Evolutionary conservation across 257 asterid species (phyloP), one percentile per base, ranked within the genome.

Genomic region (Solanum chaucha): DNA sequence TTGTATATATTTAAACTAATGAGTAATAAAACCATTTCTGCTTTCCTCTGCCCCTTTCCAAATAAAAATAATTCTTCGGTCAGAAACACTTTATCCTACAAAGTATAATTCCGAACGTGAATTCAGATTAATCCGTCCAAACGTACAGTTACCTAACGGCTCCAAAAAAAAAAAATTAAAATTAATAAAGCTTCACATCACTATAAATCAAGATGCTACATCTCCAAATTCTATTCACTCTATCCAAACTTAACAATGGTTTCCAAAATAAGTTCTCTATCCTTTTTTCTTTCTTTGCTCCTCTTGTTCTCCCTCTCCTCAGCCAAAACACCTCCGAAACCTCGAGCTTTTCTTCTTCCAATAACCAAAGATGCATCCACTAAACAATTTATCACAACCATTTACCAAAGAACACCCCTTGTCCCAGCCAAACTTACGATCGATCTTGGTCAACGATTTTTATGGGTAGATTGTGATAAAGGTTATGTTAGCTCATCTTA

Each of bases 21-120:
- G 10, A 73, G 6, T 5, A 35, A 72, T 11, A 9, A 22, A 61
- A 73, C 11, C 3, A 32, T 32, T 6, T 68, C 13, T 30, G 24
- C 44, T 32, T 71, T 71, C 26, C 9, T 20, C 28, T 74, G 17
- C 30, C 20, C 55, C 51, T 36, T 73, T 6, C 10, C 19, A 4
- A 22, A 36, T 20, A 74, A 74, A 46, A 36, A 20, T 10, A 36
- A 36, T 73, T 59, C 10, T 22, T 20, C 28, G 11, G n/a, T 70
- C 77, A 51, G 61, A 51, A 15, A 51, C 22, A 51, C 8, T 51
- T 51, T 15, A 65, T 32, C 24, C 22, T 5, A 5, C 0, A 3
- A 10, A 0, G 48, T 41, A 38, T 0, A 40, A 40, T 40, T 38
- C 6, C 0, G 0, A 0, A 38, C 3, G 9, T 30, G 32, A 30